Percentiles rank a stretch among this genome's conserved stretches.
These are phyloP conservation scores for Nematodospora anomalae DNA, from an alignment of 1,139 yeast species.

Conservation along the genomic window DNA sequence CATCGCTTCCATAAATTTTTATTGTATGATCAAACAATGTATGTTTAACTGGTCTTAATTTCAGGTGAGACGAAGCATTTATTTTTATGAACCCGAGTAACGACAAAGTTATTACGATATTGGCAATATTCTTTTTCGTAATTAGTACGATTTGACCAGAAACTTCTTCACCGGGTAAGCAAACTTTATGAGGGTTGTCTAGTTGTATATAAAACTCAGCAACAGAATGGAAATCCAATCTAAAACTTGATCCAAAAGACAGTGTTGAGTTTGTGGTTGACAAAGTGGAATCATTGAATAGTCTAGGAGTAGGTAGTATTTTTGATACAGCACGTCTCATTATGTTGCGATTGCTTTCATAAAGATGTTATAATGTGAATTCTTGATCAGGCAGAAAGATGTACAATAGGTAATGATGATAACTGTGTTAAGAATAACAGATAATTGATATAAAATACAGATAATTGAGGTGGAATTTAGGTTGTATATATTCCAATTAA, in stretches of 20 bases:
- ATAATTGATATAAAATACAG: too few relatives aligned
- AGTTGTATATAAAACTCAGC: slow-evolving; percentile 68
- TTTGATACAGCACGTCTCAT: slow-evolving; percentile 49
- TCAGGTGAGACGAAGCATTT: slow-evolving; percentile 51
- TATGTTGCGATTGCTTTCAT: too few relatives aligned
- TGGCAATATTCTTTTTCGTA: slow-evolving; percentile 54
- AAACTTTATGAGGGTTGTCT: slow-evolving; percentile 70
- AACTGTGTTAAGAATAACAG: too few relatives aligned
- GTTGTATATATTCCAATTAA: too few relatives aligned
- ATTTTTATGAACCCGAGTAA: slow-evolving; percentile 58
- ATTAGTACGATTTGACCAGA: slow-evolving; percentile 61
- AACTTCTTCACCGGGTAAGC: slow-evolving; percentile 69
- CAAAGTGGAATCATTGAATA: slow-evolving; percentile 4
- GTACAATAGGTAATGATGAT: too few relatives aligned
- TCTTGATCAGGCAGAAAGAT: background rate
- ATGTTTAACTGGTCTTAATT: slow-evolving; percentile 51
- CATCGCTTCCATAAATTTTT: slow-evolving; percentile 58
- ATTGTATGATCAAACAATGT: slow-evolving; percentile 64
- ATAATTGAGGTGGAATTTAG: too few relatives aligned
- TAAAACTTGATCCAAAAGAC: slow-evolving; percentile 20
- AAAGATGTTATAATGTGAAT: too few relatives aligned
- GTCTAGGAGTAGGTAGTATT: slow-evolving; percentile 31
- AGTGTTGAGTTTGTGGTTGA: slow-evolving; percentile 1
- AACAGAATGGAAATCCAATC: slow-evolving; percentile 46
- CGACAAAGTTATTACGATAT: slow-evolving; percentile 53